These are phyloP conservation scores for Verbena officinalis DNA, from an alignment of 257 asterid species.

Conservation along the genomic window DNA sequence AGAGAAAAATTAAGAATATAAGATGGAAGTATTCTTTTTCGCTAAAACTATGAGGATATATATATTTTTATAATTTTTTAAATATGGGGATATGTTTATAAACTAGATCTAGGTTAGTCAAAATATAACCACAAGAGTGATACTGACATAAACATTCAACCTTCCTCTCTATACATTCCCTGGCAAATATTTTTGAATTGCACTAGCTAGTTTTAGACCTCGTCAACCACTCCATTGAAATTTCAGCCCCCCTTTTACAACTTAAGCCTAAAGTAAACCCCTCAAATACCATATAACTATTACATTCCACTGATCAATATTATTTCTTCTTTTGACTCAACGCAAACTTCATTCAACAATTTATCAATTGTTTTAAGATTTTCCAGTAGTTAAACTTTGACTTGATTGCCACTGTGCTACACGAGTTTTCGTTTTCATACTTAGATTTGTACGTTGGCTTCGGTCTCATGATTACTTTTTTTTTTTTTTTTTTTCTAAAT, in stretches of 20 bases:
- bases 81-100: too few species aligned
- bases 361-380: not conserved
- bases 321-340: not conserved
- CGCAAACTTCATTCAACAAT: too few species aligned
- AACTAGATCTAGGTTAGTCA: too few species aligned
- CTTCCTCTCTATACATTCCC: not conserved
- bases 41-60: too few species aligned
- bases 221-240: not conserved
- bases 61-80: too few species aligned
- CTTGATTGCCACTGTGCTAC: not conserved
- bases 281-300: not conserved
- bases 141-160: constrained; percentile 15
- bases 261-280: not conserved
- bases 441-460: too few species aligned
- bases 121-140: constrained; percentile 1
- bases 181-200: not conserved
- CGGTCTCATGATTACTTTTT: too few species aligned
- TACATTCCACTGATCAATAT: not conserved
- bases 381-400: not conserved
- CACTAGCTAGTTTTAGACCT: not conserved
- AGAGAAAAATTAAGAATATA: too few species aligned
- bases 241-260: not conserved
- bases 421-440: not conserved
- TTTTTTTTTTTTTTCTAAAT: too few species aligned
- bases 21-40: too few species aligned